Evolutionary conservation across 192 early-diverging fungal genomes (phyloP), one percentile per base, ranked within the genome.

Genomic region (Coemansia umbellata): DNA sequence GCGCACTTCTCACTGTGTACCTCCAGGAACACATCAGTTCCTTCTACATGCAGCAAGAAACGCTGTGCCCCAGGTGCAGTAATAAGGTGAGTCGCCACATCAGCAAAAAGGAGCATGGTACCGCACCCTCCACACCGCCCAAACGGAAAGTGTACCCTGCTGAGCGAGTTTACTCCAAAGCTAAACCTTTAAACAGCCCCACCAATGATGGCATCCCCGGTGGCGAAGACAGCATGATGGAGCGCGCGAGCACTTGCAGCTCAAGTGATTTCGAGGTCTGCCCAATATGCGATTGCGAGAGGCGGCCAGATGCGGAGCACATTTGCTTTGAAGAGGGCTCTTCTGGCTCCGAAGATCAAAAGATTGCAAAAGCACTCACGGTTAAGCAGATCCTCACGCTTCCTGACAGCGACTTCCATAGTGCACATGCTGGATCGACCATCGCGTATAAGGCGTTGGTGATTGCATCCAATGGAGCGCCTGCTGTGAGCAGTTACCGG

Each of bases 401-500:
- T 5, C 24, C 17, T 13, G 40, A 43, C 18, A 31, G 30, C 8
- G 28, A 22, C 9, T n/a, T 31, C 42, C 13, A 26, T 5, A 18
- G 28, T n/a, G 42, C 42, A 5, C 42, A 14, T 14, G 23, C 43
- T 13, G 24, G 40, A 21, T 26, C 11, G 2, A 10, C 32, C 15
- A 24, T 61, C 15, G 59, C 59, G 5, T 61, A 53, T 43, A 45
- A 61, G 43, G 11, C 31, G n/a, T 21, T 53, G 15, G 59, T 47
- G 31, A 53, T 53, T 2, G 21, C 37, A 8, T 35, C 15, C 1
- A 43, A 53, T 15, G 35, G 52, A 33, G 32, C 44, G 8, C 50
- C 50, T 15, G 40, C 33, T 6, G 23, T 40, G 17, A 47, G 59
- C 44, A 22, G 21, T n/a, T 61, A 40, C 44, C 40, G 43, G 19